Evolutionary conservation across 116 monocot genomes (phyloP), one percentile per base, ranked within the genome.

Genomic region (Cymodocea nodosa): DNA sequence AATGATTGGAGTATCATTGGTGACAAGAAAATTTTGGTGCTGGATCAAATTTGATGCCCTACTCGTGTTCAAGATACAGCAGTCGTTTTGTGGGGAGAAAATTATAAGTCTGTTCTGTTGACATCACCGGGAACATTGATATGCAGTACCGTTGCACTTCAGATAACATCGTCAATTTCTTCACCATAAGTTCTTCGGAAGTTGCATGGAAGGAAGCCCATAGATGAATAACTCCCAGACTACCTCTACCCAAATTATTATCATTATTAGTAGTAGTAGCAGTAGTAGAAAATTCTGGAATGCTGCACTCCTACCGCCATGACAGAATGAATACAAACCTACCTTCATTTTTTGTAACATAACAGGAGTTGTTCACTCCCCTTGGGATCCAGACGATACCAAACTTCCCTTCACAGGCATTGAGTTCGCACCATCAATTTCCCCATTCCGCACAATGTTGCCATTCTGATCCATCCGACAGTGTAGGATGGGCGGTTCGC

Each of bases 381-480:
- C 64, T 10, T 64, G 50, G 20, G 64, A 64, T 23, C 15, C 64
- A 64, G 64, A 44, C 49, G 64, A 76, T 13, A 77, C 63, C 60
- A 79, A 68, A 48, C 68, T 76, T 30, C 68, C 68, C 6, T 53
- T 20, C 2, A 44, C 57, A 68, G 58, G 70, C 70, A 64, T 62
- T 19, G 75, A 52, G 35, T 73, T 79, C 60, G 64, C 51, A 50
- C 40, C 71, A 49, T 75, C 70, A 5, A 49, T 13, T 15, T 81
- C 78, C 35, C 70, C 37, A 64, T 72, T 73, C 35, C 65, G 71
- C 36, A 20, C 37, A 20, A 44, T 9, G 40, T 78, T 73, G 18
- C 67, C 69, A 70, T 77, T 84, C 15, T 36, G 58, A 13, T 67
- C 70, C 22, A 56, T 71, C 56, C 71, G 82, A 59, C 78, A 85